A percentile compares a stretch with the other conserved stretches of the same genome.
phyloP scores from a whole-genome alignment of 345 rosid genomes.

The Linum trigynum region DNA sequence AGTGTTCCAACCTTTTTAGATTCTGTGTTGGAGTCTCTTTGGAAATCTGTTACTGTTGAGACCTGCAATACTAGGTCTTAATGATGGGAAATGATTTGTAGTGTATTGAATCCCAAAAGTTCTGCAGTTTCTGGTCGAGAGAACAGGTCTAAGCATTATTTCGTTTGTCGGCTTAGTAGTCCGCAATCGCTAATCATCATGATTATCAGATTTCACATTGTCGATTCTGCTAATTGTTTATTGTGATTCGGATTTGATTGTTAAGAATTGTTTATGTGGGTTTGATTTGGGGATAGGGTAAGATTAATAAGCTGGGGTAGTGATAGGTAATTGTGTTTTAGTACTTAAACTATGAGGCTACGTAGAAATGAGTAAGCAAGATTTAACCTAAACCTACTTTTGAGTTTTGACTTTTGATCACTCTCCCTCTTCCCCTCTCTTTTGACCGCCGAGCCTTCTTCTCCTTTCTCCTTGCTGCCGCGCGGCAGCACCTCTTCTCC shows the following conservation, averaged over 20 bases:
- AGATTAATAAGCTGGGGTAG: too few relatives aligned
- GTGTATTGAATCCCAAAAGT: background rate
- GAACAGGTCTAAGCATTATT: too few relatives aligned
- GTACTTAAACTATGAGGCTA: too few relatives aligned
- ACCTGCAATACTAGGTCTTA: background rate
- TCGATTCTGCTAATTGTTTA: background rate
- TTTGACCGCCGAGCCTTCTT: too few relatives aligned
- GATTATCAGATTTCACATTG: background rate
- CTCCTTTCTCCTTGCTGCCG: too few relatives aligned
- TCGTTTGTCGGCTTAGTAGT: background rate
- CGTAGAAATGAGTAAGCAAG: too few relatives aligned
- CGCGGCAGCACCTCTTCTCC: too few relatives aligned
- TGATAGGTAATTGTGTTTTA: too few relatives aligned
- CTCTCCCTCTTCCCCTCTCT: too few relatives aligned
- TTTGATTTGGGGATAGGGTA: slow-evolving; percentile 45
- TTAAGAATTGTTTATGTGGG: slow-evolving; percentile 62
- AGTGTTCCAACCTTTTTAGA: background rate
- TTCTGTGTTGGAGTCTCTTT: too few relatives aligned
- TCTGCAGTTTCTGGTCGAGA: background rate
- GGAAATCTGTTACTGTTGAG: background rate
- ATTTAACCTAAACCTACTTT: too few relatives aligned
- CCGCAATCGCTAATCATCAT: background rate
- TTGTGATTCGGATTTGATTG: background rate
- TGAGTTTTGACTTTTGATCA: too few relatives aligned
- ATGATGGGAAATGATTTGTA: background rate